Percentiles rank a stretch among this genome's conserved stretches.
phyloP scores from a whole-genome alignment of 2,329 filamentous ascomycete species.

The Ascochyta lentis region DNA sequence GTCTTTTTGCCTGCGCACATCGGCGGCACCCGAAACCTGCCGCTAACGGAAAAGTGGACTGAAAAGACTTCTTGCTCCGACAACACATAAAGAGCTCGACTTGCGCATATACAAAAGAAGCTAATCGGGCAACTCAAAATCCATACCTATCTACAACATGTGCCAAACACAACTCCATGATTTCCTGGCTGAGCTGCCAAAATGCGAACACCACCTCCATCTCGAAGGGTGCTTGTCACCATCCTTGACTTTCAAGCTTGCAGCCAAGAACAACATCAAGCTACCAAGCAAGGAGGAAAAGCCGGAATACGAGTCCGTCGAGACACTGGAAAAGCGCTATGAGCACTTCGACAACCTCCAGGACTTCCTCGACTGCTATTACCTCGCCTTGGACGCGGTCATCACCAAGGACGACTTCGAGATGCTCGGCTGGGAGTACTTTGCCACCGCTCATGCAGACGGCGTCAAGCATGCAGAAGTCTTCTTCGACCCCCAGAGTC shows the following conservation, averaged over 20 bases:
- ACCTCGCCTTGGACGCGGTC: constrained; percentile 75
- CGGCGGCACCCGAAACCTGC: constrained; percentile 15
- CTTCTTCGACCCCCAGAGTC: constrained; percentile 83
- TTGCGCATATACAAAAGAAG: neutral
- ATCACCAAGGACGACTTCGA: constrained; percentile 72
- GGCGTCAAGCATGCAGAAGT: constrained; percentile 76
- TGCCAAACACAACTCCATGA: constrained; percentile 22
- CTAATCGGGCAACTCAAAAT: neutral
- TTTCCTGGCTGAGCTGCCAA: constrained; percentile 62
- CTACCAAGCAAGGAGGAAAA: constrained; percentile 61
- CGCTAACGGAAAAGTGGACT: constrained; percentile 20
- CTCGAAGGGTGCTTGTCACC: constrained; percentile 78
- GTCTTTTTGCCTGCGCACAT: constrained; percentile 13
- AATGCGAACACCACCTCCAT: constrained; percentile 84
- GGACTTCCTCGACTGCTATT: constrained; percentile 81
- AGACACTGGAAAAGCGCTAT: constrained; percentile 69
- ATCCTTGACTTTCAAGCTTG: constrained; percentile 72
- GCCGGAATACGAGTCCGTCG: constrained; percentile 67
- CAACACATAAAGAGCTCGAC: constrained; percentile 7
- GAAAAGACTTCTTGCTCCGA: constrained; percentile 14
- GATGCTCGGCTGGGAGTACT: constrained; percentile 74
- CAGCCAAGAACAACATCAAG: constrained; percentile 68
- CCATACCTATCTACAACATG: constrained; percentile 1
- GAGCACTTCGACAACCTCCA: constrained; percentile 72
- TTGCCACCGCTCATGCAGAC: constrained; percentile 67